A percentile compares a stretch with the other conserved stretches of the same genome.
These are phyloP conservation scores for Plasmopara viticola DNA, from an alignment of 352 stramenopile genomes.

Conservation along the genomic window DNA sequence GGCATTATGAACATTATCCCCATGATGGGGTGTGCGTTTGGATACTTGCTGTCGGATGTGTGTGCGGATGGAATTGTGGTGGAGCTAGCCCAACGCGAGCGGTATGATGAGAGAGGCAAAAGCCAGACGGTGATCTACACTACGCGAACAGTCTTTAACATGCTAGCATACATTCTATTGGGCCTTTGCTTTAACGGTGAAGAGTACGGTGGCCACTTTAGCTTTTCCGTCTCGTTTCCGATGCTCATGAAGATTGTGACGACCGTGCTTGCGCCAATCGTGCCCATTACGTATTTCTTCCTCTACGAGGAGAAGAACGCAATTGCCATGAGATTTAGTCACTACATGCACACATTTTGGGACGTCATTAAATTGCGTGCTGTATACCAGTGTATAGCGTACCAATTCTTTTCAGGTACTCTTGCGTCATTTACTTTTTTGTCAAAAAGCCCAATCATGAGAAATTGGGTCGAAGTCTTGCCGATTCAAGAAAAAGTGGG, in stretches of 20 bases:
- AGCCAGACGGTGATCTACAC: slow-evolving; percentile 53
- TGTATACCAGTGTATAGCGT: slow-evolving; percentile 44
- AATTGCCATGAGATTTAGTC: slow-evolving; percentile 26
- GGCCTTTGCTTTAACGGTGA: slow-evolving; percentile 40
- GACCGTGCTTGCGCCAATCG: slow-evolving; percentile 26
- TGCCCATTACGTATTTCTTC: slow-evolving; percentile 40
- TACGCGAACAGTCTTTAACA: slow-evolving; percentile 29
- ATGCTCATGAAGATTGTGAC: slow-evolving; percentile 36
- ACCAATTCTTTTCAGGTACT: slow-evolving; percentile 35
- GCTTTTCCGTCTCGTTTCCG: slow-evolving; percentile 39
- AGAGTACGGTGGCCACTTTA: slow-evolving; percentile 42
- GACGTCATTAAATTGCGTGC: slow-evolving; percentile 38
- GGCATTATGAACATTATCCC: slow-evolving; percentile 37
- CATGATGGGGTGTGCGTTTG: slow-evolving; percentile 40
- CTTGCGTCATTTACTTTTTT: slow-evolving; percentile 33
- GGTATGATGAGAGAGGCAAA: slow-evolving; percentile 28
- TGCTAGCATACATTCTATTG: slow-evolving; percentile 35
- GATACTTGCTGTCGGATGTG: slow-evolving; percentile 44
- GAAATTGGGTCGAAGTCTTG: slow-evolving; percentile 35
- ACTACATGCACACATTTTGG: slow-evolving; percentile 42
- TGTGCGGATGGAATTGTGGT: slow-evolving; percentile 43
- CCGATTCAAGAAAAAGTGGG: slow-evolving; percentile 36
- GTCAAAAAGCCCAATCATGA: slow-evolving; percentile 38
- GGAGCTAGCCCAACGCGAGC: slow-evolving; percentile 42
- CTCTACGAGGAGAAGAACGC: slow-evolving; percentile 31